Base-by-base conservation (phyloP, 169 alveolate genomes). In the Eimeria sp. region DNA sequence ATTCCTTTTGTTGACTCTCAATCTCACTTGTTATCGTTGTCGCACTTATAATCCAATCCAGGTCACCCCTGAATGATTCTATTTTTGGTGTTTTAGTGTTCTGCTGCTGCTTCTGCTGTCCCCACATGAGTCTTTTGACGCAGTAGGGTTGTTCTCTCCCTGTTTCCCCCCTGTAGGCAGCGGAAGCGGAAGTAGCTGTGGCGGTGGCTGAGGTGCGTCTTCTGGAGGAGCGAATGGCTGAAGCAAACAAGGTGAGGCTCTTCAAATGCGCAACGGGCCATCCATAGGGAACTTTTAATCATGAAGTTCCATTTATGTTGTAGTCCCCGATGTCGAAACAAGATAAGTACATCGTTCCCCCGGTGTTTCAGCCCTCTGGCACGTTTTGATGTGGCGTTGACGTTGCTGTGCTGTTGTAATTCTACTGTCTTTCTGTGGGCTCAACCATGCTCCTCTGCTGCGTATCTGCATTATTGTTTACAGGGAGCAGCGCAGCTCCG, bases 211-310 rank as follows among this genome's bases (percentile, higher is more conserved):
- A 76, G 34, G 61, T 76, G 40, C 87, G 87, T 20, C 63, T 76
- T 9, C 87, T 76, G 51, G 87, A 76, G 63, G 87, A 76, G 87
- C 87, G 87, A 20, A 40, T 76, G 61, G 87, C 61, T 25, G 87
- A 76, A 45, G 87, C 87, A 76, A 76, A 76, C 61, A 76, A 76
- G 51, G 87, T 76, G 40, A 43, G 87, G 30, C 51, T 43, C 40
- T 61, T 13, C 20, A 61, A 18, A 4, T n/a, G 83, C 83, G 83
- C 22, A 72, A 72, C 49, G 40, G 40, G 40, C 49, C 83, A 3
- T 1, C 18, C 43, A 25, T 61, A 11, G 11, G 70, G 7, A 61
- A 25, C 20, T 18, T 61, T 61, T 14, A 18, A 22, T 20, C 40
- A 72, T 72, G 2, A 18, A 61, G 0, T 61, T 14, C n/a, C n/a